Percentiles rank a stretch among this genome's conserved stretches.
Conservation (phyloP, 1,139 yeast species). For the Hyphopichia fennica region DNA sequence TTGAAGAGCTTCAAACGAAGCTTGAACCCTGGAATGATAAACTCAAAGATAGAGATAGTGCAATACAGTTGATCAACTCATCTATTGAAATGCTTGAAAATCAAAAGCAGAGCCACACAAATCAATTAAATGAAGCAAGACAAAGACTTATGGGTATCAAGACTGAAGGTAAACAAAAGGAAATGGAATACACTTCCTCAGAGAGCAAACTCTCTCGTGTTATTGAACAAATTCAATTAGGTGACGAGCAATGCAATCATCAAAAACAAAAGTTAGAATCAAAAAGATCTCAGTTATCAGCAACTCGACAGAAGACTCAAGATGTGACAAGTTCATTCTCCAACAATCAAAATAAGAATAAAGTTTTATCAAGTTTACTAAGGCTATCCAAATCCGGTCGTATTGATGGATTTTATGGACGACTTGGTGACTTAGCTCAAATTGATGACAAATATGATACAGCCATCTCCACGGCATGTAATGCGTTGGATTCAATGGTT, state of each 20-base stretch:
- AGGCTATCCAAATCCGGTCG: conserved; percentile 80
- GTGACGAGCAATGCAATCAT: conserved; percentile 54
- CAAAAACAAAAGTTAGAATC: conserved; percentile 50
- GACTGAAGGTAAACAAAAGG: conserved; percentile 55
- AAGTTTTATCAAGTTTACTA: conserved; percentile 68
- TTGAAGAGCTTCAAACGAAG: conserved; percentile 61
- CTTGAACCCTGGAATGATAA: conserved; percentile 84
- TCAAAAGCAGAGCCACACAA: conserved; percentile 43
- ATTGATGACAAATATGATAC: conserved; percentile 88
- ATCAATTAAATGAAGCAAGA: conserved; percentile 49
- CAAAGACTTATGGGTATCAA: conserved; percentile 48
- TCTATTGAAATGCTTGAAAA: conserved; percentile 61
- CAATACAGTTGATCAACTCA: conserved; percentile 63
- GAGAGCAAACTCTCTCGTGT: conserved; percentile 49
- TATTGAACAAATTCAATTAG: conserved; percentile 54
- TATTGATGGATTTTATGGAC: conserved; percentile 81
- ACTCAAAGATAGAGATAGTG: conserved; percentile 64
- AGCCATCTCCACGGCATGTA: conserved; percentile 94
- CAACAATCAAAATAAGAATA: conserved; percentile 64
- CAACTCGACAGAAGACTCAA: conserved; percentile 59
- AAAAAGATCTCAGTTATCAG: conserved; percentile 54
- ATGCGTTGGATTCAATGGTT: conserved; percentile 87
- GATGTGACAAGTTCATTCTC: conserved; percentile 64
- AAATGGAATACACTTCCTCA: conserved; percentile 41
- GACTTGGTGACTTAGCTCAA: conserved; percentile 86